phyloP scores from a whole-genome alignment of 805 yeast genomes.

The Candida lessepsii region DNA sequence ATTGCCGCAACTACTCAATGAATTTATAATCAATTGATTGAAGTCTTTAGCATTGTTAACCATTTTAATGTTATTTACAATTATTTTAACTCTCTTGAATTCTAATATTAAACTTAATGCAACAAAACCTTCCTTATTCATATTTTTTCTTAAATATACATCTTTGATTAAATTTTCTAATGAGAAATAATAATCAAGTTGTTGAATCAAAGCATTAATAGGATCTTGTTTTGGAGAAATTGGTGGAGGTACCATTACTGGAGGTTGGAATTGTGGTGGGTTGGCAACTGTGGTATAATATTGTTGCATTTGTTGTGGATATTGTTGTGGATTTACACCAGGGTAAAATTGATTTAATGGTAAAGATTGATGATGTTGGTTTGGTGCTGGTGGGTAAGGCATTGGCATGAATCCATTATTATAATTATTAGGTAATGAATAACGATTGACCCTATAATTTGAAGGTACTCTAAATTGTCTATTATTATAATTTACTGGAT shows the following conservation, averaged over 20 bases:
- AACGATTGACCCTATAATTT: constrained; percentile 15
- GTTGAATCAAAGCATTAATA: constrained; percentile 47
- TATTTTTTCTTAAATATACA: constrained; percentile 73
- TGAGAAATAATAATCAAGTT: constrained; percentile 88
- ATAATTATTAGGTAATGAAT: constrained; percentile 14
- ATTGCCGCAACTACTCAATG: constrained; percentile 52
- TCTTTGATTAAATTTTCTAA: constrained; percentile 86
- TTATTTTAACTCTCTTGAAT: constrained; percentile 73
- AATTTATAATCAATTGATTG: constrained; percentile 45
- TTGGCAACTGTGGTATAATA: constrained; percentile 9
- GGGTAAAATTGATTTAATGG: constrained; percentile 15
- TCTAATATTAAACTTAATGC: constrained; percentile 59
- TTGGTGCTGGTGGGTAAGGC: constrained; percentile 9
- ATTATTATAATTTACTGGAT: constrained; percentile 13
- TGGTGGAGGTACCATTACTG: constrained; percentile 43
- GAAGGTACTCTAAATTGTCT: constrained; percentile 12
- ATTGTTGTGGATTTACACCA: constrained; percentile 7
- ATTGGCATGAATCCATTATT: constrained; percentile 12
- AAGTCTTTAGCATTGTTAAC: constrained; percentile 23
- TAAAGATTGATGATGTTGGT: constrained; percentile 15
- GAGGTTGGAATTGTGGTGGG: constrained; percentile 17
- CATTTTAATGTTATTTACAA: constrained; percentile 36
- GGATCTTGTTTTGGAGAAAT: constrained; percentile 48
- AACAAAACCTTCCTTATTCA: constrained; percentile 76
- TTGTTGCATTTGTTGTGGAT: constrained; percentile 10